Evolutionary conservation across 1,284 basidiomycete species (phyloP), one percentile per base, ranked within the genome.

Genomic region (Trametes sp.): DNA sequence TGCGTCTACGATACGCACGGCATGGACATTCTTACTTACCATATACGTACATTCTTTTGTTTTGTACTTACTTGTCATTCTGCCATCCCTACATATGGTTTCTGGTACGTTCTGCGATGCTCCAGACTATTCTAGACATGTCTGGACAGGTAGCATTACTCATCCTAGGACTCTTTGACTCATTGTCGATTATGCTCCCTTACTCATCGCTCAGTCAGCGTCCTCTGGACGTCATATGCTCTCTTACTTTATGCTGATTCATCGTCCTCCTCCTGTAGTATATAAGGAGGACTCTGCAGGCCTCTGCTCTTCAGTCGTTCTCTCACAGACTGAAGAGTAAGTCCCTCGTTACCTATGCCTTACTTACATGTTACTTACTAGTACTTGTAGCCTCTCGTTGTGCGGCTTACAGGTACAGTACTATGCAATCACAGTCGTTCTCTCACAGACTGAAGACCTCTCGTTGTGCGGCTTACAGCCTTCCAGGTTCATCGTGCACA

Each of bases 391-490:
- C 38, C 38, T 41, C 38, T 41, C n/a, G 6, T 41, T 41, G 38
- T 41, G 38, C 38, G 38, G 38, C 38, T 41, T 41, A 41, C 38
- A 41, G 38, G 38, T 41, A 41, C 38, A 41, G 38, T 41, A 41
- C 38, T 41, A 41, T 41, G 38, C 38, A 41, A 41, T 41, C 38
- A 41, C 16, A 41, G 38, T 41, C 42, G 42, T 44, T 44, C 42
- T 44, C 42, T 44, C 42, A 44, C 42, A 44, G 42, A 44, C 42
- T 44, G 42, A 44, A 44, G 42, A 44, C 42, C 42, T 44, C 42
- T 44, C 23, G 4, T 44, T 44, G 42, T 44, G 42, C 42, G 42
- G 42, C 42, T 55, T 59, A 35, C 53, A 28, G 45, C 42, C 42
- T 44, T 44, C 42, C 42, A 44, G 42, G 42, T 44, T 44, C 42